These are phyloP conservation scores for Piper longum DNA, from an alignment of 164 flowering plant species.

Conservation along the genomic window DNA sequence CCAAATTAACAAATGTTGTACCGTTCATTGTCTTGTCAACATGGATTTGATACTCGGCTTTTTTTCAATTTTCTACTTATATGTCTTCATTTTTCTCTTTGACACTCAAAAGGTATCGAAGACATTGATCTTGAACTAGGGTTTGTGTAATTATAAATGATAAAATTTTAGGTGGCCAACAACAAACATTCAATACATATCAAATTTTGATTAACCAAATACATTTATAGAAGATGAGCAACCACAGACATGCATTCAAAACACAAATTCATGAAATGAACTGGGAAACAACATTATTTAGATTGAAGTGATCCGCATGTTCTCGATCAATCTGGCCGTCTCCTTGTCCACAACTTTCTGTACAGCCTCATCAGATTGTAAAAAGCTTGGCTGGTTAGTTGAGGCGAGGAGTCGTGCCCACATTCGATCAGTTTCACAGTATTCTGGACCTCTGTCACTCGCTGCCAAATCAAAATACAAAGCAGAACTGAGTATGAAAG, in stretches of 20 bases:
- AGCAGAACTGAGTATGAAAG: not conserved
- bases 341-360: not conserved
- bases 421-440: slow-evolving; percentile 51
- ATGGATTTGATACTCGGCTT: too few species aligned
- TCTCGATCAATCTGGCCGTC: not conserved
- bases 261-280: not conserved
- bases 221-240: not conserved
- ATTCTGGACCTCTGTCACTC: slow-evolving; percentile 37
- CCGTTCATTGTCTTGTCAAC: too few species aligned
- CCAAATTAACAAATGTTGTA: too few species aligned
- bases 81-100: too few species aligned
- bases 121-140: too few species aligned
- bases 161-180: too few species aligned
- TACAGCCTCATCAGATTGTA: slow-evolving; percentile 5
- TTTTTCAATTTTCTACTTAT: too few species aligned
- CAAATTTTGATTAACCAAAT: not conserved
- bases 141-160: too few species aligned
- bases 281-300: not conserved
- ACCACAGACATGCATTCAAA: not conserved
- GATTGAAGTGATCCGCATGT: slow-evolving; percentile 1
- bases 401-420: slow-evolving; percentile 63
- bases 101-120: too few species aligned
- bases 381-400: slow-evolving; percentile 56
- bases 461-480: slow-evolving; percentile 17
- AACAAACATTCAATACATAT: too few species aligned